Percentiles rank a stretch among this genome's conserved stretches.
Evolutionary conservation across 169 alveolate genomes (phyloP).

Genomic region (Cryptosporidium sp.): DNA sequence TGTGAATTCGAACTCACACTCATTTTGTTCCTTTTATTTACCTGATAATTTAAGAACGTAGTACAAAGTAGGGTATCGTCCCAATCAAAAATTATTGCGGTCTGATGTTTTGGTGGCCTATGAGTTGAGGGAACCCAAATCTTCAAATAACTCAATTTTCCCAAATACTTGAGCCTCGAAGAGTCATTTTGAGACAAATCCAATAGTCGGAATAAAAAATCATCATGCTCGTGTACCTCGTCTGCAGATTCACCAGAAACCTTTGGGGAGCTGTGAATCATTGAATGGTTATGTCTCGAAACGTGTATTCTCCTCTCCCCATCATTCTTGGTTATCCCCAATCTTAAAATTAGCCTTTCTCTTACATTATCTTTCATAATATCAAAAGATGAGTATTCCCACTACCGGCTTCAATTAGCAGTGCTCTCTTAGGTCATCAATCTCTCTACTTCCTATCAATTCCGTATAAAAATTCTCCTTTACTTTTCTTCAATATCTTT

Average conservation of each 20-base stretch:
- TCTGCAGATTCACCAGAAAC: not conserved
- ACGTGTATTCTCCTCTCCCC: not conserved
- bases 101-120: conserved; percentile 79
- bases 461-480: not conserved
- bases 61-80: conserved; percentile 95
- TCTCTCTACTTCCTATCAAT: not conserved
- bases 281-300: not conserved
- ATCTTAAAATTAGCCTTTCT: conserved; percentile 21
- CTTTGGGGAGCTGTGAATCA: not conserved
- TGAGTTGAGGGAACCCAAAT: conserved; percentile 79
- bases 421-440: not conserved
- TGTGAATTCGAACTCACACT: not conserved
- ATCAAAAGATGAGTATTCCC: not conserved
- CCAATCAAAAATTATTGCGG: conserved; percentile 93
- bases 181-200: conserved; percentile 49
- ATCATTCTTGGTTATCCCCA: conserved; percentile 46
- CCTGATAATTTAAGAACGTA: conserved; percentile 80
- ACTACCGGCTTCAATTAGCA: not conserved
- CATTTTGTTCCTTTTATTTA: not conserved
- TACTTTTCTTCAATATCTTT: not conserved
- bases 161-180: conserved; percentile 39
- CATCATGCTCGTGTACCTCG: not conserved
- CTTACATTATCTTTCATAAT: conserved; percentile 51
- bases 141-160: conserved; percentile 62
- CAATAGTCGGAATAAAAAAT: conserved; percentile 22